Percentiles rank a stretch among this genome's conserved stretches.
These are phyloP conservation scores for Ogataea wickerhamii DNA, from an alignment of 805 yeast genomes.

Conservation along the genomic window DNA sequence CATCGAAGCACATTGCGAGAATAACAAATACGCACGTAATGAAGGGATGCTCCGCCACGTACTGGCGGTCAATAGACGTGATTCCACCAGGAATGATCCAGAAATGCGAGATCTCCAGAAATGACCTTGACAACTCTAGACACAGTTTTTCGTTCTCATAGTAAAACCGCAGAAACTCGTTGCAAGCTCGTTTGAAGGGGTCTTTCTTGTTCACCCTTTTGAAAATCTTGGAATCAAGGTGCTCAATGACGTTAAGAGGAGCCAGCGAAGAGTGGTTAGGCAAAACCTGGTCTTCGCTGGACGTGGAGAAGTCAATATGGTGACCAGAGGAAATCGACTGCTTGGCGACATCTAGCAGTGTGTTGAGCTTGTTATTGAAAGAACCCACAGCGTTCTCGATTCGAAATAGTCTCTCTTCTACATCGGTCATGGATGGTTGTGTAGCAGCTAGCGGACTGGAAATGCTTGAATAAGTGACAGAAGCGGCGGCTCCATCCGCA, in stretches of 20 bases:
- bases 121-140: conserved; percentile 42
- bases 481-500: background rate
- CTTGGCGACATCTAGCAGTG: conserved; percentile 16
- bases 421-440: background rate
- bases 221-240: conserved; percentile 29
- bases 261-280: conserved; percentile 23
- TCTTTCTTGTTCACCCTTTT: conserved; percentile 24
- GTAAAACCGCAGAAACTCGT: conserved; percentile 46
- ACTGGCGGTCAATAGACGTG: conserved; percentile 42
- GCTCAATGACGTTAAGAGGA: conserved; percentile 30
- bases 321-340: conserved; percentile 12
- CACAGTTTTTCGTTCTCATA: conserved; percentile 41
- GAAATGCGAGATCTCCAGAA: conserved; percentile 50
- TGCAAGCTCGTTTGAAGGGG: conserved; percentile 35
- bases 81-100: conserved; percentile 64
- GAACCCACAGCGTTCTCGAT: conserved; percentile 18
- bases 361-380: conserved; percentile 14
- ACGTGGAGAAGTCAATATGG: conserved; percentile 12
- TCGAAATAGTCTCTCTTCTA: conserved; percentile 10
- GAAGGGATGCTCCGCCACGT: conserved; percentile 50
- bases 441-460: background rate
- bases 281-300: conserved; percentile 11
- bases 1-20: conserved; percentile 55
- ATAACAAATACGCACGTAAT: conserved; percentile 52
- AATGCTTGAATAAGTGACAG: background rate